These are phyloP conservation scores for Carex sylvatica DNA, from an alignment of 202 grass and related monocot genomes.

Conservation along the genomic window DNA sequence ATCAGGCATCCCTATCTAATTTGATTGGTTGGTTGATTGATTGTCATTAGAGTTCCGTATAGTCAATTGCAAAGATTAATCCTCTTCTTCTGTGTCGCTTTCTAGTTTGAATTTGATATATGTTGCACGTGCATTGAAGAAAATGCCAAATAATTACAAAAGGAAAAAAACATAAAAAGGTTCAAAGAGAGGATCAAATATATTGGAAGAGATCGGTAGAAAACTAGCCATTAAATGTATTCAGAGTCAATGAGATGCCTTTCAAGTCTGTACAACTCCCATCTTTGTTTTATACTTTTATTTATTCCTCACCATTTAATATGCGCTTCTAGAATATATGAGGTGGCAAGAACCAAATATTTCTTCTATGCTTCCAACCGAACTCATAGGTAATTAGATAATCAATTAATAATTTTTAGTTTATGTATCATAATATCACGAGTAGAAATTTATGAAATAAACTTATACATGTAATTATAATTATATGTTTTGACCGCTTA, in stretches of 20 bases:
- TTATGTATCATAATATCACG: too few species aligned
- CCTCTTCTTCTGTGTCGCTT: neutral
- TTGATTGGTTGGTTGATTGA: neutral
- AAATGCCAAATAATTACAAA: neutral
- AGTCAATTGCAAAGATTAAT: neutral
- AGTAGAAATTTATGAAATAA: too few species aligned
- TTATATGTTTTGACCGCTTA: too few species aligned
- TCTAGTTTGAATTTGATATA: neutral
- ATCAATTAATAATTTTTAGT: too few species aligned
- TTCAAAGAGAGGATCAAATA: neutral
- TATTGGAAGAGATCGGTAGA: neutral
- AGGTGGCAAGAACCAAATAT: neutral
- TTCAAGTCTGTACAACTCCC: neutral
- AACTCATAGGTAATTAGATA: too few species aligned
- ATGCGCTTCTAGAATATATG: slow-evolving; percentile 4
- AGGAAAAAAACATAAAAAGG: neutral
- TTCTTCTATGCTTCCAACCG: too few species aligned
- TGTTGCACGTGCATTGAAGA: neutral
- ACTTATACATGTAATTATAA: too few species aligned
- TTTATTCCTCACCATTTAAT: neutral
- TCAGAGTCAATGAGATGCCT: slow-evolving; percentile 25
- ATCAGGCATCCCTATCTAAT: neutral
- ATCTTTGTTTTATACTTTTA: neutral
- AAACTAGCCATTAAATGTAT: neutral
- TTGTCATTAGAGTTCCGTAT: neutral